A percentile compares a stretch with the other conserved stretches of the same genome.
Conservation (phyloP, 257 asterid genomes). For the Lycium barbarum region DNA sequence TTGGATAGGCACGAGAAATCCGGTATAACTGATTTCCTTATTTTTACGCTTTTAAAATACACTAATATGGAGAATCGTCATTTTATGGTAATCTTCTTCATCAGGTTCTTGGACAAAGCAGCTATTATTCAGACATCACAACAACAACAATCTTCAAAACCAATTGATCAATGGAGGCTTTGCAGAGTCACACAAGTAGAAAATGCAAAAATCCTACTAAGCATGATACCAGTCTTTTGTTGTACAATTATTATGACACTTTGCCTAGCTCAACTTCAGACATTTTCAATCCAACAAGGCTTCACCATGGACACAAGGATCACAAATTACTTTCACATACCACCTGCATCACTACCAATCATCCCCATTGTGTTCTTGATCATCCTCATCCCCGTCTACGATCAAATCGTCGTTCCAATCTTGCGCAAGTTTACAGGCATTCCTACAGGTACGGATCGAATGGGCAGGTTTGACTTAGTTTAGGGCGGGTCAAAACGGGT, state of each 20-base stretch:
- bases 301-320: constrained; percentile 70
- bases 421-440: constrained; percentile 59
- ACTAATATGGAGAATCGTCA: background rate
- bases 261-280: constrained; percentile 80
- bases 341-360: constrained; percentile 76
- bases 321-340: constrained; percentile 53
- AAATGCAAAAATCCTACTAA: constrained; percentile 68
- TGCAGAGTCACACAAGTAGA: constrained; percentile 89
- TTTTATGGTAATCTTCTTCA: background rate
- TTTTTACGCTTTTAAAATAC: background rate
- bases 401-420: constrained; percentile 60
- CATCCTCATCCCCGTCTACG: constrained; percentile 63
- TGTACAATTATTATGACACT: constrained; percentile 84
- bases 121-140: constrained; percentile 57
- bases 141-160: constrained; percentile 24
- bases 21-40: too few species aligned
- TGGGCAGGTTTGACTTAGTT: background rate
- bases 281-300: constrained; percentile 77
- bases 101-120: constrained; percentile 76
- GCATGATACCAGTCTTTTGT: constrained; percentile 67
- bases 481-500: background rate
- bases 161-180: constrained; percentile 59
- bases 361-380: constrained; percentile 61
- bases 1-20: background rate
- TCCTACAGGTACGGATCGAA: constrained; percentile 53